A percentile compares a stretch with the other conserved stretches of the same genome.
These are phyloP conservation scores for Xylaria sp. DNA, from an alignment of 2,329 filamentous ascomycete genomes.

Conservation along the genomic window DNA sequence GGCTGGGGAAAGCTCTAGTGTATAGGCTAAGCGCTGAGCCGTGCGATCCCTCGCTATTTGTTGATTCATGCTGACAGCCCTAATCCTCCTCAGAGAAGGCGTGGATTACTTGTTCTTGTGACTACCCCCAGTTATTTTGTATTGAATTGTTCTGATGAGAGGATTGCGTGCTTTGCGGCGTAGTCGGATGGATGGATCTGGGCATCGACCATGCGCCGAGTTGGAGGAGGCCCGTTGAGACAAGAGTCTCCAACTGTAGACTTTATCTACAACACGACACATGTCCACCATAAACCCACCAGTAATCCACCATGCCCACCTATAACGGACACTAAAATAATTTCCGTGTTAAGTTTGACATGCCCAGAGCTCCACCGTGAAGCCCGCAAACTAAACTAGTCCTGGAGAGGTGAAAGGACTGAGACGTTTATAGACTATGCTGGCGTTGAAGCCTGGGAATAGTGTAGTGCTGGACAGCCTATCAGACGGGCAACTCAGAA, in stretches of 20 bases:
- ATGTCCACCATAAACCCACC: slow-evolving; percentile 18
- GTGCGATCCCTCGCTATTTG: neutral
- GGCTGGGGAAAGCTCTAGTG: neutral
- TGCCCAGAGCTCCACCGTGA: neutral
- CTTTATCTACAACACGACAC: neutral
- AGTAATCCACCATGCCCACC: slow-evolving; percentile 18
- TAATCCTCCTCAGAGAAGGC: neutral
- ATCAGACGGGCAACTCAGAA: neutral
- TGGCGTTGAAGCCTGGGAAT: neutral
- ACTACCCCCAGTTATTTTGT: neutral
- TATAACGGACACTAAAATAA: slow-evolving; percentile 31
- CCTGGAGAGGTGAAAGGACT: neutral
- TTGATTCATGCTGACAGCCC: neutral
- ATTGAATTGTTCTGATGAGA: neutral
- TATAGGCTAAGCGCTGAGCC: neutral
- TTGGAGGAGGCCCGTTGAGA: neutral
- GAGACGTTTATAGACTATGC: neutral
- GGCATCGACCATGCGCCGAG: slow-evolving; percentile 3
- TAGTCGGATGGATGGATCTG: neutral
- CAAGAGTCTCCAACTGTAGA: slow-evolving; percentile 13
- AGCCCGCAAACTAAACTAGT: slow-evolving; percentile 3
- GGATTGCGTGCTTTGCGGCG: neutral
- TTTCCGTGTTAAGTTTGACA: slow-evolving; percentile 5
- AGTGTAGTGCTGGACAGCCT: neutral
- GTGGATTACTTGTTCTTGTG: neutral